Conservation (phyloP, 1,284 basidiomycete genomes). For the Lentinula novae-zelandiae region DNA sequence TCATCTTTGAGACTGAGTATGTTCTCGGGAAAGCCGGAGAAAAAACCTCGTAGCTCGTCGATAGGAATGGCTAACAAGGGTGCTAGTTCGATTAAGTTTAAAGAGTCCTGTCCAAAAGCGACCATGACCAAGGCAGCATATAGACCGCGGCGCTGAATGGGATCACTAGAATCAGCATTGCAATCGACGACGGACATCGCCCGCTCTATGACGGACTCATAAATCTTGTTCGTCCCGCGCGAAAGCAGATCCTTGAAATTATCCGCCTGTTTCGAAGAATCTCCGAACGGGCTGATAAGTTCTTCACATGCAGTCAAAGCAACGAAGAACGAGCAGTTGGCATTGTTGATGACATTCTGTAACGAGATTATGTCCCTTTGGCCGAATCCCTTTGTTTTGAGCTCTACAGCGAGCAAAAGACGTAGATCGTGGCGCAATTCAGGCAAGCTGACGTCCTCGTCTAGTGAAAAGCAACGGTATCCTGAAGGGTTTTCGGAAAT, state of each 20-base stretch:
- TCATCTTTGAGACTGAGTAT: neutral
- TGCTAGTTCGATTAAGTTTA: neutral
- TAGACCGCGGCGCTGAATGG: neutral
- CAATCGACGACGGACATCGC: neutral
- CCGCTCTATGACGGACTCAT: neutral
- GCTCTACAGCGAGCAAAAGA: neutral
- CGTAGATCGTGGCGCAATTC: neutral
- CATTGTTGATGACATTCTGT: neutral
- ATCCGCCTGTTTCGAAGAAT: neutral
- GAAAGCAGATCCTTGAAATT: neutral
- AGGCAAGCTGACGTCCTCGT: neutral
- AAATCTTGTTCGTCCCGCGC: neutral
- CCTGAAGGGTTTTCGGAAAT: neutral
- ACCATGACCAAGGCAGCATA: neutral
- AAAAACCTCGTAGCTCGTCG: neutral
- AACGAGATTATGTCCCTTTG: neutral
- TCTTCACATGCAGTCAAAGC: neutral
- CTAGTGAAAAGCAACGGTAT: neutral
- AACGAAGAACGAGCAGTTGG: slow-evolving; percentile 1
- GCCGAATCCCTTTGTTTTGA: neutral
- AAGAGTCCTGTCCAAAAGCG: neutral
- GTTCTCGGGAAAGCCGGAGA: neutral
- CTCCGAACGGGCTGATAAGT: neutral
- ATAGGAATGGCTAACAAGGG: neutral
- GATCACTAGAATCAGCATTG: neutral